phyloP scores from a whole-genome alignment of 1,284 basidiomycete species.

The Trametes pubescens region DNA sequence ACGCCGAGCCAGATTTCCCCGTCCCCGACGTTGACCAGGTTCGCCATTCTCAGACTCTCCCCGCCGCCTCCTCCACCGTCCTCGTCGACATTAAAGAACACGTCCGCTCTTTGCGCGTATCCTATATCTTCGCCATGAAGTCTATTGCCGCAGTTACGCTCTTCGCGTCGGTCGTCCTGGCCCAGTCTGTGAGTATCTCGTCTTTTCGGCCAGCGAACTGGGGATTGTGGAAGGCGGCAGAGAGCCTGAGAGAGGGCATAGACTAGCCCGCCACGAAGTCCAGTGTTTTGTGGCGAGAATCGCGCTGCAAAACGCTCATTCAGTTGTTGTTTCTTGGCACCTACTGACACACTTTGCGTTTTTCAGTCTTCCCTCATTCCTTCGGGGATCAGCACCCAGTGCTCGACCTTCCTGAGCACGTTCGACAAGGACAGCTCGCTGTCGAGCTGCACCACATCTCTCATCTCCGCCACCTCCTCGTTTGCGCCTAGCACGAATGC shows the following conservation, averaged over 20 bases:
- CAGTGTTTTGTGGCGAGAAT: no score
- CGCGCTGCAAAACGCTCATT: no score
- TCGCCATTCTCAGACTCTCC: conserved; percentile 35
- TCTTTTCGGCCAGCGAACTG: not conserved
- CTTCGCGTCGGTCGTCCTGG: conserved; percentile 54
- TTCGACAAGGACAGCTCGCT: conserved; percentile 72
- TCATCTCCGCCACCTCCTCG: conserved; percentile 66
- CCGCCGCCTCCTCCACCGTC: conserved; percentile 44
- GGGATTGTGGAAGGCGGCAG: no score
- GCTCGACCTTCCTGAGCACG: conserved; percentile 64
- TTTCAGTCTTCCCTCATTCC: conserved; percentile 64
- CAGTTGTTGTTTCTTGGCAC: no score
- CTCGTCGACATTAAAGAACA: conserved; percentile 54
- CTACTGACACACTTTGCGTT: conserved; percentile 32
- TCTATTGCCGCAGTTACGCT: conserved; percentile 56
- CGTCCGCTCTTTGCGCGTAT: conserved; percentile 58
- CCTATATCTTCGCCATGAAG: conserved; percentile 53
- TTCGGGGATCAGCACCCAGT: conserved; percentile 63
- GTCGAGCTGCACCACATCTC: conserved; percentile 67
- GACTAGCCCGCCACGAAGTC: no score
- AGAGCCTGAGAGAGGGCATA: no score
- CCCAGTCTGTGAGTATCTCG: conserved; percentile 46
- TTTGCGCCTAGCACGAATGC: conserved; percentile 61
- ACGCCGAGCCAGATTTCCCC: conserved; percentile 28
- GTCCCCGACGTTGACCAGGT: conserved; percentile 22